Percentiles rank a stretch among this genome's conserved stretches.
phyloP scores from a whole-genome alignment of 768 basidiomycete genomes.

The Galerina sulciceps region DNA sequence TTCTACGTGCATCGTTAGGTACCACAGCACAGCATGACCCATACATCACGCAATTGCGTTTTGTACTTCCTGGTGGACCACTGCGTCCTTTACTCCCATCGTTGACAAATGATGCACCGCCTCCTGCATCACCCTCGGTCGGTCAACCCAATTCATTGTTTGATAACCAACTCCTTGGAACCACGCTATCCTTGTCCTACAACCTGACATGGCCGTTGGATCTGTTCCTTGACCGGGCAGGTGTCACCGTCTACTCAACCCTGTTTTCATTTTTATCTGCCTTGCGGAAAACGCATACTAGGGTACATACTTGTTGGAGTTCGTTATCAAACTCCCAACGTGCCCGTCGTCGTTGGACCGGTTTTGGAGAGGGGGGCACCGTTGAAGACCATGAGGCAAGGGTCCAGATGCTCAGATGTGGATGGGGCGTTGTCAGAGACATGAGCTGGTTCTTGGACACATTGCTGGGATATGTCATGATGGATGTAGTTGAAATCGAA shows the following conservation, averaged over 20 bases:
- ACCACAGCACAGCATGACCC: slow-evolving; percentile 88
- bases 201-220: slow-evolving; percentile 86
- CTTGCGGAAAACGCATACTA: slow-evolving; percentile 81
- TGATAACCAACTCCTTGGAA: slow-evolving; percentile 79
- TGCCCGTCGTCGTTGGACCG: slow-evolving; percentile 84
- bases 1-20: slow-evolving; percentile 86
- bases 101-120: slow-evolving; percentile 47
- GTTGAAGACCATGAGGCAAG: slow-evolving; percentile 69
- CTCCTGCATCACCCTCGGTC: slow-evolving; percentile 33
- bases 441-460: slow-evolving; percentile 94
- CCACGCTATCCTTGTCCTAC: slow-evolving; percentile 72
- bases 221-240: slow-evolving; percentile 80
- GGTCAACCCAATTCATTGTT: slow-evolving; percentile 54
- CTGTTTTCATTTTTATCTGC: slow-evolving; percentile 86
- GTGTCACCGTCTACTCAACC: slow-evolving; percentile 73
- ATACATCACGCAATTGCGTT: slow-evolving; percentile 72
- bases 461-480: slow-evolving; percentile 84
- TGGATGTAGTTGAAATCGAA: slow-evolving; percentile 87
- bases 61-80: slow-evolving; percentile 81
- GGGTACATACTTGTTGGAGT: slow-evolving; percentile 82
- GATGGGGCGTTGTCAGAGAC: slow-evolving; percentile 86
- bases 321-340: slow-evolving; percentile 86
- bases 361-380: slow-evolving; percentile 85
- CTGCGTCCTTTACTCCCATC: slow-evolving; percentile 81
- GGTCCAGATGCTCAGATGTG: slow-evolving; percentile 68